Conservation (phyloP, 345 rosid species). For the Hypericum androsaemum region DNA sequence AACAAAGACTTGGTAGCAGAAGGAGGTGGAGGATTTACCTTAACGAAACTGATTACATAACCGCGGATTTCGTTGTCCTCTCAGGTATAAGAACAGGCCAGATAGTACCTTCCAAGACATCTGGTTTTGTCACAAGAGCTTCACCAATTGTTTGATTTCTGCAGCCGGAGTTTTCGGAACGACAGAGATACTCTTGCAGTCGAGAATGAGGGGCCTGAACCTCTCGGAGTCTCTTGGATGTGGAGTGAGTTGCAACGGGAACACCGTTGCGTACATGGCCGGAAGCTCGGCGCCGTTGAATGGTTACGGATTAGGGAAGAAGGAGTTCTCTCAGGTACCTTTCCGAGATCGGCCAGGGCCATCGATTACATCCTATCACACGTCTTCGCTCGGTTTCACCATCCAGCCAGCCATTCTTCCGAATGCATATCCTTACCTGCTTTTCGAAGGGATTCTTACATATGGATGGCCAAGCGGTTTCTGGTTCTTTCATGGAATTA, state of each 20-base stretch:
- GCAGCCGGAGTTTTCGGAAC: constrained; percentile 41
- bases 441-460: constrained; percentile 34
- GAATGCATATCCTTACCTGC: constrained; percentile 26
- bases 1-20: constrained; percentile 4
- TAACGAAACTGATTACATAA: constrained; percentile 27
- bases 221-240: constrained; percentile 31
- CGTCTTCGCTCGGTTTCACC: constrained; percentile 36
- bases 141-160: background rate
- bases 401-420: constrained; percentile 42
- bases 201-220: constrained; percentile 32
- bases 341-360: constrained; percentile 35
- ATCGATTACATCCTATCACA: constrained; percentile 27
- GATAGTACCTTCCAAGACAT: too few species aligned
- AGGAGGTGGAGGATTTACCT: constrained; percentile 35
- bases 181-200: constrained; percentile 29
- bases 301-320: constrained; percentile 26
- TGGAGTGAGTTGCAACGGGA: constrained; percentile 39
- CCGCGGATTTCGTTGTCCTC: constrained; percentile 32
- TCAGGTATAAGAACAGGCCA: constrained; percentile 28
- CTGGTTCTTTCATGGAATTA: constrained; percentile 31
- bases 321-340: constrained; percentile 21
- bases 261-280: constrained; percentile 31
- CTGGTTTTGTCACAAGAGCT: background rate
- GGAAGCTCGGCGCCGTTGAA: constrained; percentile 34
- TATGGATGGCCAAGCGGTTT: constrained; percentile 38